These are phyloP conservation scores for Clarireedia homoeocarpa DNA, from an alignment of 2,329 filamentous ascomycete species.

Conservation along the genomic window DNA sequence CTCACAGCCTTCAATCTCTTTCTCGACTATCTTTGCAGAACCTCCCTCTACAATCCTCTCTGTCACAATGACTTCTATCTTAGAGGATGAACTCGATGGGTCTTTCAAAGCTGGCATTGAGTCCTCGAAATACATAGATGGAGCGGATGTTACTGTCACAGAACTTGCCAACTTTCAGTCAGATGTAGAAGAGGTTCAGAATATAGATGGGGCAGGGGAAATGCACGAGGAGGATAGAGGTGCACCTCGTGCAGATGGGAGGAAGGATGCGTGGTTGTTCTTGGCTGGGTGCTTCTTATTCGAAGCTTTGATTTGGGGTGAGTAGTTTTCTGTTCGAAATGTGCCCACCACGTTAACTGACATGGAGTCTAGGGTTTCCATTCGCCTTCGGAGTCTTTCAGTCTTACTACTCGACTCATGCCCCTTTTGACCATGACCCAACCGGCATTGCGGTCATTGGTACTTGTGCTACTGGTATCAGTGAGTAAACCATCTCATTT, in stretches of 20 bases:
- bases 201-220: not conserved
- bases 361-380: constrained; percentile 25
- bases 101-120: too few species aligned
- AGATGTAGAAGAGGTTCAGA: too few species aligned
- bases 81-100: too few species aligned
- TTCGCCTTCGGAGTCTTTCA: constrained; percentile 37
- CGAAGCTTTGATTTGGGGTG: constrained; percentile 47
- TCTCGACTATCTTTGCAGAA: not conserved
- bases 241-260: constrained; percentile 38
- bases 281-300: constrained; percentile 43
- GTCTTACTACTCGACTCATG: constrained; percentile 34
- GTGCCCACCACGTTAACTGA: not conserved
- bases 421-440: constrained; percentile 30
- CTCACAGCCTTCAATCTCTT: too few species aligned
- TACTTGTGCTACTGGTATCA: constrained; percentile 24
- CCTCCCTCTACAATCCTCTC: not conserved
- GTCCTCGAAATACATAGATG: not conserved
- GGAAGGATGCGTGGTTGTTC: constrained; percentile 44
- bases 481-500: not conserved
- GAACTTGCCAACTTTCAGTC: not conserved
- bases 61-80: not conserved
- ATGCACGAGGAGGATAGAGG: not conserved
- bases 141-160: not conserved
- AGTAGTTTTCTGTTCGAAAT: constrained; percentile 6
- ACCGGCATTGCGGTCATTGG: constrained; percentile 38